Conservation (phyloP, 257 asterid genomes). For the Agastache rugosa region DNA sequence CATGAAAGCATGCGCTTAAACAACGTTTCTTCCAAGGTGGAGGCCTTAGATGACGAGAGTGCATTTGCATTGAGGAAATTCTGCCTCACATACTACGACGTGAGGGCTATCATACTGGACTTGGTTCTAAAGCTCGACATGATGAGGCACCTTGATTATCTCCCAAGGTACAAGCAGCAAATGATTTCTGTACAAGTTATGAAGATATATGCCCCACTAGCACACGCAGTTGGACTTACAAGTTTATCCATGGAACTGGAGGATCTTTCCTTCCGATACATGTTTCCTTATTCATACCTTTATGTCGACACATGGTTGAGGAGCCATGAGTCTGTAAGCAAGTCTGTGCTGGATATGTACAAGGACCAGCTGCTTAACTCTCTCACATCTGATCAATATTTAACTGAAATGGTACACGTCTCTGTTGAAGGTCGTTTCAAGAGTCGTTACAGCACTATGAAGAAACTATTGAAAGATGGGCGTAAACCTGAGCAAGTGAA, state of each 20-base stretch:
- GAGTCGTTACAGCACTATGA: slow-evolving; percentile 95
- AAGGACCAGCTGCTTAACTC: slow-evolving; percentile 76
- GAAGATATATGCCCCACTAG: slow-evolving; percentile 92
- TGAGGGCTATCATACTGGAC: slow-evolving; percentile 82
- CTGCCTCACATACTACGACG: slow-evolving; percentile 87
- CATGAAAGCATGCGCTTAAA: slow-evolving; percentile 84
- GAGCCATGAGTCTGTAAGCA: slow-evolving; percentile 69
- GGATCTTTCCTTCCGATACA: slow-evolving; percentile 82
- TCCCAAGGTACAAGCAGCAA: slow-evolving; percentile 89
- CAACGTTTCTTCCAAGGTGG: slow-evolving; percentile 68
- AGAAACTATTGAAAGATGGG: slow-evolving; percentile 85
- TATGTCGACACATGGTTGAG: slow-evolving; percentile 85
- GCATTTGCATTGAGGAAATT: slow-evolving; percentile 78
- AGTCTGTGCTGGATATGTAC: slow-evolving; percentile 63
- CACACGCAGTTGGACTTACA: slow-evolving; percentile 78
- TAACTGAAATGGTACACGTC: slow-evolving; percentile 56
- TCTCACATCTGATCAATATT: slow-evolving; percentile 57
- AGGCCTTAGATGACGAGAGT: slow-evolving; percentile 63
- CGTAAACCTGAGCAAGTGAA: slow-evolving; percentile 91
- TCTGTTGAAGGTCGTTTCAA: slow-evolving; percentile 81
- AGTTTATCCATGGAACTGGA: slow-evolving; percentile 77
- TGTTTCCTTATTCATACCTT: slow-evolving; percentile 85
- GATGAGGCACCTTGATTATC: slow-evolving; percentile 81
- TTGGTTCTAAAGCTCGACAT: slow-evolving; percentile 82
- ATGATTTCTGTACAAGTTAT: slow-evolving; percentile 73